Conservation (phyloP, 169 alveolate species). For the Theileria sp. region DNA sequence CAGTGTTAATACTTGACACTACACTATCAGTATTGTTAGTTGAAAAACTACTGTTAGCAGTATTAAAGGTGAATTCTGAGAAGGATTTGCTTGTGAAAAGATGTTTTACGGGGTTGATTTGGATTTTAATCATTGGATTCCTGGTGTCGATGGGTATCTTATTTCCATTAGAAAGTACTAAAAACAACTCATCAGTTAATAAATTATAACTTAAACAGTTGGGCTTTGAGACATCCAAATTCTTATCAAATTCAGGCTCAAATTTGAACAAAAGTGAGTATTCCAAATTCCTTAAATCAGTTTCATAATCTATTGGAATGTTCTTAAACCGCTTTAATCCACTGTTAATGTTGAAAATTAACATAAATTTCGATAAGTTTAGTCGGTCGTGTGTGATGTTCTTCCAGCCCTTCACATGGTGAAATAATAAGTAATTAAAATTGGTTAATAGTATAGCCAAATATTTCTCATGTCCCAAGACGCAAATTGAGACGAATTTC, state of each 20-base stretch:
- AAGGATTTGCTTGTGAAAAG: neutral
- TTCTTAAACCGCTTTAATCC: neutral
- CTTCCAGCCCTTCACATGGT: neutral
- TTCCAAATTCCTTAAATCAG: neutral
- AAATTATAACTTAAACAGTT: neutral
- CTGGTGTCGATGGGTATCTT: neutral
- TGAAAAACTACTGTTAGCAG: constrained; percentile 9
- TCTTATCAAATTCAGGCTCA: neutral
- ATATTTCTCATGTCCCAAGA: neutral
- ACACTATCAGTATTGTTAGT: neutral
- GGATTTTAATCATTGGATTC: neutral
- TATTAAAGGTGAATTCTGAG: constrained; percentile 3
- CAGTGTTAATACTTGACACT: too few relatives aligned
- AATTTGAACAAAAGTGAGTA: neutral
- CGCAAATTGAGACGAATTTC: neutral
- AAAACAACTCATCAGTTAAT: neutral
- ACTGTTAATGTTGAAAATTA: neutral
- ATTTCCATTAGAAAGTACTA: neutral
- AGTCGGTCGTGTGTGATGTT: neutral
- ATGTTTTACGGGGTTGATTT: neutral
- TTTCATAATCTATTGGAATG: neutral
- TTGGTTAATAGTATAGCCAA: neutral
- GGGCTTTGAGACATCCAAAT: neutral
- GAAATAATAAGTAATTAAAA: neutral
- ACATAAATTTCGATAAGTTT: neutral